These are phyloP conservation scores for Grifola frondosa DNA, from an alignment of 1,284 basidiomycete genomes.

Conservation along the genomic window DNA sequence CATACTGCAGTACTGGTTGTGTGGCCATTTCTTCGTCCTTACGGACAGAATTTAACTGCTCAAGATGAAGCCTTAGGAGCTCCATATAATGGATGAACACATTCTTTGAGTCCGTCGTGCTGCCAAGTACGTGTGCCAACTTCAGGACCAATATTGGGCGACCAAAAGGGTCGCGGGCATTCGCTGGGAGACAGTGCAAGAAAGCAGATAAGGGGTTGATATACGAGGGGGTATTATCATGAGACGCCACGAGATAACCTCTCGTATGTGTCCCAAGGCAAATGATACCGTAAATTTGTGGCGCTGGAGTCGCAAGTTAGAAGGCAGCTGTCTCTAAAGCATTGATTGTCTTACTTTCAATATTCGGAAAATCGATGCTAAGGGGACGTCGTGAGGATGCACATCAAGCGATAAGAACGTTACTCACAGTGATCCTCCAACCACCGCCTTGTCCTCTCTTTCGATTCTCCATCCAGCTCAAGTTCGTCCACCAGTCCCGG, in stretches of 20 bases:
- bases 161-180: conserved; percentile 55
- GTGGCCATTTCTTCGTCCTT: conserved; percentile 21
- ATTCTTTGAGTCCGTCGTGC: conserved; percentile 38
- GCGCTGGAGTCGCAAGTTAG: too few relatives aligned
- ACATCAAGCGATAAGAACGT: conserved; percentile 1
- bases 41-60: conserved; percentile 34
- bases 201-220: conserved; percentile 27
- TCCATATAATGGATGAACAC: conserved; percentile 52
- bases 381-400: conserved; percentile 1
- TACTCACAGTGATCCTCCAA: conserved; percentile 49
- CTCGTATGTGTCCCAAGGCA: conserved; percentile 57
- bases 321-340: too few relatives aligned
- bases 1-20: conserved; percentile 59
- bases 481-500: conserved; percentile 60
- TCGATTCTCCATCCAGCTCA: conserved; percentile 44
- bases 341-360: conserved; percentile 62
- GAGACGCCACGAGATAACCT: conserved; percentile 60
- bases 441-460: conserved; percentile 57
- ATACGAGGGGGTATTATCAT: conserved; percentile 41
- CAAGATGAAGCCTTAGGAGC: conserved; percentile 52
- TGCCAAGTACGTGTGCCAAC: conserved; percentile 37
- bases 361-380: conserved; percentile 67
- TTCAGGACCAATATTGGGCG: conserved; percentile 58
- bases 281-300: conserved; percentile 66
- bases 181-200: conserved; percentile 51